Base-by-base conservation (phyloP, 2,329 filamentous ascomycete genomes). In the Pseudogymnoascus sp. region DNA sequence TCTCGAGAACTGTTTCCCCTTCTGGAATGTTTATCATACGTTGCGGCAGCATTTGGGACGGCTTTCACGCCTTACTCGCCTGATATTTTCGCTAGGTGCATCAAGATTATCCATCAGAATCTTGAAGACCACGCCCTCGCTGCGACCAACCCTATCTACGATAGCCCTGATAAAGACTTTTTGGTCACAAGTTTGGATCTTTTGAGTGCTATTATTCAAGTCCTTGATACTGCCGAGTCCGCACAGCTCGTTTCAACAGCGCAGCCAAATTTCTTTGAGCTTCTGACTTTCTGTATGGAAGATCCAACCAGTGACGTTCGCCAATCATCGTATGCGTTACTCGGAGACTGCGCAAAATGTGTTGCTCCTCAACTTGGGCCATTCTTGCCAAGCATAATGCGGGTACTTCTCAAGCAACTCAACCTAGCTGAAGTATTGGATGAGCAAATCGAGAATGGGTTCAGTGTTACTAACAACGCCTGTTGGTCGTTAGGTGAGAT, bases 401-500 rank as follows among this genome's bases (percentile, higher is more conserved):
- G 91, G 0, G 86, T 93, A 59, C 78, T 97, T n/a, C 84, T 97
- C 67, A 85, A 87, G 70, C 93, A 97, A 73, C 84, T 99, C 28
- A 93, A 97, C 68, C 80, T 96, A 68, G 88, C 92, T 65, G 82
- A 82, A 63, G 84, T 92, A 60, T 77, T 86, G 16, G 89, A 93
- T 65, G 91, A 96, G 69, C 89, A 92, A 65, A 86, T 91, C 56
- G 91, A 96, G 67, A 89, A 85, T 16, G 88, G 87, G 12, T 97
- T 96, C 74, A 91, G 92, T 65, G 93, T 97, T 31, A 87, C 97
- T 65, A 99, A 97, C 82, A 99, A 99, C 73, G 93, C 95, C 21
- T 97, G 93, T 78, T 99, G 95, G 95, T 96, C 93, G 5, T 88
- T 87, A 23, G 95, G 95, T 43, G 95, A 99, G 78, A 95, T 97